Evolutionary conservation across 2,329 filamentous ascomycete species (phyloP).

Genomic region (Fusarium newnesense): DNA sequence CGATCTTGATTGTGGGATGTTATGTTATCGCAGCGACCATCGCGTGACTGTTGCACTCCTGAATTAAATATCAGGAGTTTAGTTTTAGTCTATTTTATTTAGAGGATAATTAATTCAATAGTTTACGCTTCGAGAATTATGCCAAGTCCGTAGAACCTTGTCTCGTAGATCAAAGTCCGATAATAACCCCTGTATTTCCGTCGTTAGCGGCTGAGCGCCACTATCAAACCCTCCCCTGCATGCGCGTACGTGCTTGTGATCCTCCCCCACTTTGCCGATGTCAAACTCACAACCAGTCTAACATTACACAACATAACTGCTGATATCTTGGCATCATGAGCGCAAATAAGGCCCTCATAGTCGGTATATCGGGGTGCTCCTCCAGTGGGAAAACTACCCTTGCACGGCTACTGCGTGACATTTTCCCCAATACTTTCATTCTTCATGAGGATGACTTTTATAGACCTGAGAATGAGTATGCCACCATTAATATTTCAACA

Average conservation of each 20-base stretch:
- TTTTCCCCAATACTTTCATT: constrained; percentile 82
- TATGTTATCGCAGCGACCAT: not conserved
- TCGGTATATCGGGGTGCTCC: constrained; percentile 89
- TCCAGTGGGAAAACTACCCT: constrained; percentile 96
- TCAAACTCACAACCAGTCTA: not conserved
- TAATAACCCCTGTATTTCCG: constrained; percentile 6
- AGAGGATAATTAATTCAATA: not conserved
- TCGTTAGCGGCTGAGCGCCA: constrained; percentile 6
- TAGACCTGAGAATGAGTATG: constrained; percentile 77
- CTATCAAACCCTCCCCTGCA: constrained; percentile 25
- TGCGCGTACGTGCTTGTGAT: constrained; percentile 1
- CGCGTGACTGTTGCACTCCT: not conserved
- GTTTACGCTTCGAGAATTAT: not conserved
- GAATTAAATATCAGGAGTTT: not conserved
- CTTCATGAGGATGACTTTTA: constrained; percentile 98
- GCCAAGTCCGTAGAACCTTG: not conserved
- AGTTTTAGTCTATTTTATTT: not conserved
- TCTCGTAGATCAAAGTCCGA: not conserved
- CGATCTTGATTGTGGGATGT: not conserved
- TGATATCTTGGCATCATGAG: constrained; percentile 43
- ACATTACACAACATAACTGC: not conserved
- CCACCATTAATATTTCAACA: not conserved
- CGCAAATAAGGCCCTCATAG: constrained; percentile 66
- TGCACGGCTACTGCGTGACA: constrained; percentile 81
- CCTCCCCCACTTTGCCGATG: not conserved